phyloP scores from a whole-genome alignment of 1,139 yeast genomes.

The Suhomyces bolitotheri region DNA sequence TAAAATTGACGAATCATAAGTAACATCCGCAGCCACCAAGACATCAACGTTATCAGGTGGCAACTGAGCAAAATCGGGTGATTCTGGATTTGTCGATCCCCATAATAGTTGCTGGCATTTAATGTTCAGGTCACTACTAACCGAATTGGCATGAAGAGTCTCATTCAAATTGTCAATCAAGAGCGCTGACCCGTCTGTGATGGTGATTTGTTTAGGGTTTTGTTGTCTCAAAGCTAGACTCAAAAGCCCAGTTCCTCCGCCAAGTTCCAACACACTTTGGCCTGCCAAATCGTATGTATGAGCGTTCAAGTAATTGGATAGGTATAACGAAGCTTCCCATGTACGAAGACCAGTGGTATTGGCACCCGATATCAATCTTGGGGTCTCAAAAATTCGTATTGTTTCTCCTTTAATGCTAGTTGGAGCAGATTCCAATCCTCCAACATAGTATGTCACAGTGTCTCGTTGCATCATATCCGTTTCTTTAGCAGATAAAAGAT shows the following conservation, averaged over 20 bases:
- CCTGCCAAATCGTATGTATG: conserved; percentile 12
- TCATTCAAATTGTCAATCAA: conserved; percentile 54
- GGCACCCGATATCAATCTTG: conserved; percentile 61
- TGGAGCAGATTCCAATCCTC: conserved; percentile 19
- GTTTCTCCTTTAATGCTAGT: conserved; percentile 14
- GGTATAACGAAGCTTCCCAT: conserved; percentile 89
- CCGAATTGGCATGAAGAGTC: conserved; percentile 49
- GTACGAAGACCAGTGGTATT: conserved; percentile 91
- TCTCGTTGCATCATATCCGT: conserved; percentile 49
- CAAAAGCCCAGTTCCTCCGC: conserved; percentile 90
- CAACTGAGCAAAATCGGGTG: conserved; percentile 31
- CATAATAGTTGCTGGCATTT: conserved; percentile 46
- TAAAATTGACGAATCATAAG: conserved; percentile 70
- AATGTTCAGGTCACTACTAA: conserved; percentile 13
- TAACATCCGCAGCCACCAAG: conserved; percentile 80
- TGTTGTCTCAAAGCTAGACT: conserved; percentile 53
- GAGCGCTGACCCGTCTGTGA: conserved; percentile 77
- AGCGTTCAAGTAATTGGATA: conserved; percentile 49
- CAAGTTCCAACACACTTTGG: conserved; percentile 62
- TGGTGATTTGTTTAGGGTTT: conserved; percentile 32
- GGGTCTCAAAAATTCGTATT: conserved; percentile 58
- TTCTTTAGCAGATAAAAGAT: conserved; percentile 40
- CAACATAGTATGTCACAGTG: conserved; percentile 45
- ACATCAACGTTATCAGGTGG: conserved; percentile 37
- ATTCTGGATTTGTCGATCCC: conserved; percentile 45